phyloP scores from a whole-genome alignment of 805 yeast genomes.

The Myxozyma melibiosi region DNA sequence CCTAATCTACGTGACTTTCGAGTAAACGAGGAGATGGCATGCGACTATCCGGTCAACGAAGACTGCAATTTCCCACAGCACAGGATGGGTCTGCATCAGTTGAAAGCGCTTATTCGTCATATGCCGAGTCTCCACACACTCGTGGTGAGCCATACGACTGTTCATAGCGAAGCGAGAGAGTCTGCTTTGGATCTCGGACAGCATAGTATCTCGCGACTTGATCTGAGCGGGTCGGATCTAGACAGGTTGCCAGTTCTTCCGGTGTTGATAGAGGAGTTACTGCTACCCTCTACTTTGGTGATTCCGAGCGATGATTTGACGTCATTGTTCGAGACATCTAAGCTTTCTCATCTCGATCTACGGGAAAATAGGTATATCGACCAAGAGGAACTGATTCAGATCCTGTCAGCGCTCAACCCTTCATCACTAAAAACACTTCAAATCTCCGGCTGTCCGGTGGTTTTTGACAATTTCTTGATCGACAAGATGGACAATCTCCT shows the following conservation, averaged over 20 bases:
- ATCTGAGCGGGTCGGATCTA: neutral
- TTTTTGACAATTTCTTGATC: neutral
- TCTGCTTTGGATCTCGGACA: neutral
- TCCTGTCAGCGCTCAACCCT: neutral
- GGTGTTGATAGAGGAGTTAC: neutral
- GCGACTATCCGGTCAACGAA: neutral
- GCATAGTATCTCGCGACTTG: neutral
- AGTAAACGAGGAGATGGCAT: slow-evolving; percentile 5
- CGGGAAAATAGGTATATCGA: neutral
- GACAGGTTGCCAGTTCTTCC: neutral
- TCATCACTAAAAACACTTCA: neutral
- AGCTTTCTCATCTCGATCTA: slow-evolving; percentile 1
- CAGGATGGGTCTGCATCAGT: neutral
- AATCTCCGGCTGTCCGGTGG: neutral
- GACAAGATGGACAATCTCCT: neutral
- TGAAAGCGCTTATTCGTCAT: neutral
- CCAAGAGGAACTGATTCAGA: neutral
- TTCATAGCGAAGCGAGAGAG: neutral
- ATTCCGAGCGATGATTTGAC: neutral
- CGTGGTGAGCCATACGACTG: neutral
- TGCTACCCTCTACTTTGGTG: neutral
- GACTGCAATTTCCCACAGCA: neutral
- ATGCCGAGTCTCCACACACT: slow-evolving; percentile 1
- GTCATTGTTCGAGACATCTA: neutral
- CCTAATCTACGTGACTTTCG: slow-evolving; percentile 17